phyloP scores from a whole-genome alignment of 2,329 filamentous ascomycete species.

The Orbilia quercus region DNA sequence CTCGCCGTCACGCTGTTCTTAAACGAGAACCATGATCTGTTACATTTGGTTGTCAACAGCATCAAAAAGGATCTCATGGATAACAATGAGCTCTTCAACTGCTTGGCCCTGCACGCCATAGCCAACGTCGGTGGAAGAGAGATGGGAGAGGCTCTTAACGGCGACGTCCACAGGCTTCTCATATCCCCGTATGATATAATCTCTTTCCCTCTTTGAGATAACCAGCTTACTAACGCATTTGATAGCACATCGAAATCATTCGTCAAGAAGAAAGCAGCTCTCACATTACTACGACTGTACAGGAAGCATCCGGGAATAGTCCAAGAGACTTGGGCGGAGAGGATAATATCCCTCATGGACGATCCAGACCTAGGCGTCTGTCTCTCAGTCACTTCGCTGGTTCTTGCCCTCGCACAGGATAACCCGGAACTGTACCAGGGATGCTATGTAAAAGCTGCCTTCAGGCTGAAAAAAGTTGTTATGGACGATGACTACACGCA shows the following conservation, averaged over 20 bases:
- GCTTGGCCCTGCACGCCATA: slow-evolving; percentile 93
- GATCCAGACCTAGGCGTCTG: slow-evolving; percentile 93
- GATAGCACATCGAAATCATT: slow-evolving; percentile 86
- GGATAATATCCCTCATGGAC: slow-evolving; percentile 99
- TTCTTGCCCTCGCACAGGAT: slow-evolving; percentile 94
- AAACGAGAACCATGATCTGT: slow-evolving; percentile 94
- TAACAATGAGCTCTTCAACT: slow-evolving; percentile 97
- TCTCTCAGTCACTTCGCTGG: slow-evolving; percentile 91
- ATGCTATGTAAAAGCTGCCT: slow-evolving; percentile 92
- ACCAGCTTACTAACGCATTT: slow-evolving; percentile 23
- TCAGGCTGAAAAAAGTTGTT: slow-evolving; percentile 86
- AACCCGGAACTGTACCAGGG: slow-evolving; percentile 94
- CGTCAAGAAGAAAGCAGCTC: slow-evolving; percentile 97
- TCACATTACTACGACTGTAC: slow-evolving; percentile 91
- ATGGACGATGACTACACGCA: slow-evolving; percentile 88
- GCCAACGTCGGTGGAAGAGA: slow-evolving; percentile 96
- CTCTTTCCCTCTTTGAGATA: slow-evolving; percentile 59
- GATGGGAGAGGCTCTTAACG: slow-evolving; percentile 93
- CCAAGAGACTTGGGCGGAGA: slow-evolving; percentile 95
- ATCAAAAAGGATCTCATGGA: slow-evolving; percentile 96
- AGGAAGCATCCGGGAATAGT: slow-evolving; percentile 94
- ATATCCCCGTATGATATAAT: slow-evolving; percentile 82
- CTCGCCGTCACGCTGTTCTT: slow-evolving; percentile 96
- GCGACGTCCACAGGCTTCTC: slow-evolving; percentile 89
- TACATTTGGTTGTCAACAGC: slow-evolving; percentile 97